Evolutionary conservation across 176 grass and related monocot species (phyloP).

Genomic region (Ampelocalamus luodianensis): DNA sequence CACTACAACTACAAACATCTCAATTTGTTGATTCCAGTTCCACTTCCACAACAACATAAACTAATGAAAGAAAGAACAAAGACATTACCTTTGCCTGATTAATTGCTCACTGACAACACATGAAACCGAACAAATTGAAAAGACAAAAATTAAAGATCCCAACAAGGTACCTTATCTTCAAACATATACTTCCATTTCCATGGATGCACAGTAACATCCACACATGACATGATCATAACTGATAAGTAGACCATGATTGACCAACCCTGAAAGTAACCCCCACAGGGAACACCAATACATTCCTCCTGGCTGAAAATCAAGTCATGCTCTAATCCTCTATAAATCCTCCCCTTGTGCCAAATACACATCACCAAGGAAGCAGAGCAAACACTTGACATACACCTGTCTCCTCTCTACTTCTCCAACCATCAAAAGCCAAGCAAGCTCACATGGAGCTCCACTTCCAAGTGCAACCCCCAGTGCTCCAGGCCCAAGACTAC

Average conservation of each 20-base stretch:
- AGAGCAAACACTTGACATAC: conserved; percentile 45
- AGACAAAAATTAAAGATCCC: conserved; percentile 41
- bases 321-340: conserved; percentile 46
- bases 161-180: conserved; percentile 31
- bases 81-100: not conserved
- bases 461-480: conserved; percentile 51
- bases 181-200: conserved; percentile 32
- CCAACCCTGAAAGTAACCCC: conserved; percentile 49
- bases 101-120: conserved; percentile 5
- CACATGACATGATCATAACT: conserved; percentile 20
- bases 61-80: not conserved
- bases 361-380: conserved; percentile 43
- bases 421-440: conserved; percentile 30
- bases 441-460: conserved; percentile 71
- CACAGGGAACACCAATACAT: conserved; percentile 25
- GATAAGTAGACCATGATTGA: conserved; percentile 43
- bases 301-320: conserved; percentile 28
- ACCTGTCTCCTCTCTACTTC: conserved; percentile 42
- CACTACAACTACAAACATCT: conserved; percentile 18
- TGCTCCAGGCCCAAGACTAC: conserved; percentile 50
- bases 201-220: not conserved
- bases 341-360: conserved; percentile 52
- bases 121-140: conserved; percentile 42
- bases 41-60: not conserved
- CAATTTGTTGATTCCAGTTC: conserved; percentile 14